phyloP scores from a whole-genome alignment of 257 asterid genomes.

The Rhazya stricta region DNA sequence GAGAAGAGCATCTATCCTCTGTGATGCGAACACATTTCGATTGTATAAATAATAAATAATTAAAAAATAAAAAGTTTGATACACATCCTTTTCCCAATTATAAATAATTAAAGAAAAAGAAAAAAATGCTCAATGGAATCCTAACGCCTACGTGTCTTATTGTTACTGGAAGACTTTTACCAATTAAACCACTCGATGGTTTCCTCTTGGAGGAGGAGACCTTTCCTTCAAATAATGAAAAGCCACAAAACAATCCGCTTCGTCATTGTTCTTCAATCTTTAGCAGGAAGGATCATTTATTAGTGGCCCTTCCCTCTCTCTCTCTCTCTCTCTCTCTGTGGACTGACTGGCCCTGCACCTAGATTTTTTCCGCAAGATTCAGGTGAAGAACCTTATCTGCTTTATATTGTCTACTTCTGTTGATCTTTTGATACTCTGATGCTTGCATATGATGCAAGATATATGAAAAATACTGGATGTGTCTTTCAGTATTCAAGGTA shows the following conservation, averaged over 20 bases:
- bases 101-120: too few species aligned
- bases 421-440: neutral
- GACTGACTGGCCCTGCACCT: neutral
- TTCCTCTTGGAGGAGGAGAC: neutral
- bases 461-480: neutral
- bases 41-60: too few species aligned
- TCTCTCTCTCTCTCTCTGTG: neutral
- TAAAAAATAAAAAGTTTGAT: too few species aligned
- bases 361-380: neutral
- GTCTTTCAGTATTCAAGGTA: neutral
- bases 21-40: constrained; percentile 15
- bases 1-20: neutral
- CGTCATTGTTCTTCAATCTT: neutral
- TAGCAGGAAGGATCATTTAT: neutral
- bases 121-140: too few species aligned
- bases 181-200: neutral
- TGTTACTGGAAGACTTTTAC: neutral
- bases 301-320: neutral
- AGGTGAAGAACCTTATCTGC: constrained; percentile 2
- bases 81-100: too few species aligned
- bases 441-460: neutral
- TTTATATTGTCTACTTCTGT: neutral
- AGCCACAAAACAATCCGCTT: neutral
- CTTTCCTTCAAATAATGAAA: neutral
- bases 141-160: neutral